Percentiles rank a stretch among this genome's conserved stretches.
These are phyloP conservation scores for Penicillium psychrosexuale DNA, from an alignment of 2,329 filamentous ascomycete species.

Conservation along the genomic window DNA sequence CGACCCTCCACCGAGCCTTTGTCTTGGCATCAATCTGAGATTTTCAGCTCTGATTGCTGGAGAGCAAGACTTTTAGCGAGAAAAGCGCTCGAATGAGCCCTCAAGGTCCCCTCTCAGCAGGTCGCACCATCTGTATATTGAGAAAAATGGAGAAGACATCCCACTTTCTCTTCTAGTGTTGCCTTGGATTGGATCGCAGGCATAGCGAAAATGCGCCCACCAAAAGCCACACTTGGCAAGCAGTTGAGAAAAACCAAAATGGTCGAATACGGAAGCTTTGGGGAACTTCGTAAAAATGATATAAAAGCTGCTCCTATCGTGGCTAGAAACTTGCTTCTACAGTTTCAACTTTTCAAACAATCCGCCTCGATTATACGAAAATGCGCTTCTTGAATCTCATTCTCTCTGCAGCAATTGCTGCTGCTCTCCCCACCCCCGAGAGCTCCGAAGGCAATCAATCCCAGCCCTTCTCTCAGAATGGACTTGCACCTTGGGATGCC, in stretches of 20 bases:
- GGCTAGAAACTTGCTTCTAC: no score
- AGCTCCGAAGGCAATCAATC: constrained; percentile 2
- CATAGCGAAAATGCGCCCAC: background rate
- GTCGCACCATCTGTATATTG: background rate
- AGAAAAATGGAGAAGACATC: background rate
- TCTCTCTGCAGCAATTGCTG: constrained; percentile 4
- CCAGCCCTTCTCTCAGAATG: constrained; percentile 10
- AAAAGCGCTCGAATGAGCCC: constrained; percentile 6
- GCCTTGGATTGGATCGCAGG: background rate
- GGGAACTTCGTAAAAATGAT: background rate
- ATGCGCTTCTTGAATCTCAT: constrained; percentile 2
- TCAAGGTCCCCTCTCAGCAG: constrained; percentile 22
- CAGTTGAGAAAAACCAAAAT: background rate
- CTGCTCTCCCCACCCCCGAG: constrained; percentile 8
- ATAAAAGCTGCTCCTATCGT: constrained; percentile 3
- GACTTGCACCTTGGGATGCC: constrained; percentile 24
- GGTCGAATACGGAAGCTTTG: background rate
- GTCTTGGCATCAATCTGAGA: constrained; percentile 14
- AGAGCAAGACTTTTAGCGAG: background rate
- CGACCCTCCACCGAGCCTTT: constrained; percentile 15
- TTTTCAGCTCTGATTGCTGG: constrained; percentile 5
- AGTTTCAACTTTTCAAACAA: background rate
- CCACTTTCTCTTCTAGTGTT: background rate
- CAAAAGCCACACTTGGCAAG: constrained; percentile 3
- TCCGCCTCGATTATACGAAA: background rate